Percentiles rank a stretch among this genome's conserved stretches.
phyloP scores from a whole-genome alignment of 163 green algal genomes.

The Scenedesmus sp. region DNA sequence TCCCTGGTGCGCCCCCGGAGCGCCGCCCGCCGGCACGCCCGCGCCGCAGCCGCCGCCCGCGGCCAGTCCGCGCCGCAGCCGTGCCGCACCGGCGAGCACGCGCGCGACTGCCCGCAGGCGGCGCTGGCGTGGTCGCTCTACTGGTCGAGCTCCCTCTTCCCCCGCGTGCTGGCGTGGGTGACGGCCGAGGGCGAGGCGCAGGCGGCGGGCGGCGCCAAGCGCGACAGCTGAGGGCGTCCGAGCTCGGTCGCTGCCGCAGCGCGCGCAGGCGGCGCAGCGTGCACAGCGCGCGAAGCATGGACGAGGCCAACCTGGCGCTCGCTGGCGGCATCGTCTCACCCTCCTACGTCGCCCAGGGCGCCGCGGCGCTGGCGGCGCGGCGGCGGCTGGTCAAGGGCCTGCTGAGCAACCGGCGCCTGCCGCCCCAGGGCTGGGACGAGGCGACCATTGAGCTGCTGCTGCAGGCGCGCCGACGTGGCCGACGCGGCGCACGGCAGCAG shows the following conservation, averaged over 20 bases:
- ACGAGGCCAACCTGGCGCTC: conserved; percentile 64
- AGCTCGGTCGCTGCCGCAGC: not conserved
- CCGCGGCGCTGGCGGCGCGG: conserved; percentile 61
- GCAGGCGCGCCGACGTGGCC: conserved; percentile 66
- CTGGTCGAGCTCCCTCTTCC: conserved; percentile 38
- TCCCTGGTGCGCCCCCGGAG: too few relatives aligned
- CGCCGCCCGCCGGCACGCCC: not conserved
- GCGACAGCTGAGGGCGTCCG: too few relatives aligned
- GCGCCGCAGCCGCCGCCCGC: not conserved
- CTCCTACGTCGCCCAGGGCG: conserved; percentile 81
- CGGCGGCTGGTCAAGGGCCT: conserved; percentile 76
- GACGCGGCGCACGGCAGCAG: too few relatives aligned
- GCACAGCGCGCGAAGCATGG: conserved; percentile 52
- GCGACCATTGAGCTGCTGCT: conserved; percentile 87
- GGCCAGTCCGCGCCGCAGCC: too few relatives aligned
- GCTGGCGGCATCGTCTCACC: conserved; percentile 67
- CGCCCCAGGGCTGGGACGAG: conserved; percentile 90
- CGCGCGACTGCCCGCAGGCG: conserved; percentile 7
- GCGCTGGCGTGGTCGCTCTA: conserved; percentile 11
- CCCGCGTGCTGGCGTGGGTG: conserved; percentile 43
- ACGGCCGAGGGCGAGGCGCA: conserved; percentile 7
- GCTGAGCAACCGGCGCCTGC: conserved; percentile 79
- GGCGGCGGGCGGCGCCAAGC: not conserved
- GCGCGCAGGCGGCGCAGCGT: not conserved
- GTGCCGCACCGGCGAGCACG: not conserved